Conservation (phyloP, 352 stramenopile species). For the Globisporangium paddicum region DNA sequence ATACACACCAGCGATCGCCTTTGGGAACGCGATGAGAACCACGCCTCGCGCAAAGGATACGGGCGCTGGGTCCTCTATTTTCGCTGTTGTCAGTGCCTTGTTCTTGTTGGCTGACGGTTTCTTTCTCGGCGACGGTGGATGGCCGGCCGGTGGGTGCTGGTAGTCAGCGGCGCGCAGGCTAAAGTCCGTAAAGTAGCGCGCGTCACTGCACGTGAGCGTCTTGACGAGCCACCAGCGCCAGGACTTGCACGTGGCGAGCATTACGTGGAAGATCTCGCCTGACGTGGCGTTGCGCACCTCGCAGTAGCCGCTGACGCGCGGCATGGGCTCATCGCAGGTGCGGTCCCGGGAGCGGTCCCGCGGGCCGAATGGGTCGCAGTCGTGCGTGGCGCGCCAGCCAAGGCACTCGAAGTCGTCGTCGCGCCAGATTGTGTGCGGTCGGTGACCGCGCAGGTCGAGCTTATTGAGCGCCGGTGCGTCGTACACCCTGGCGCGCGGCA, state of each 20-base stretch:
- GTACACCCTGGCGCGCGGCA: slow-evolving; percentile 29
- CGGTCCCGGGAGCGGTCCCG: slow-evolving; percentile 39
- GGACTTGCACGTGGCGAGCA: slow-evolving; percentile 70
- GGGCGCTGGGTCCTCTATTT: neutral
- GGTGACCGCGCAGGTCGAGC: slow-evolving; percentile 33
- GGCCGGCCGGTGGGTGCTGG: slow-evolving; percentile 21
- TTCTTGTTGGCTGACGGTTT: neutral
- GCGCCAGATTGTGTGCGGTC: slow-evolving; percentile 32
- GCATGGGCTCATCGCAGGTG: slow-evolving; percentile 35
- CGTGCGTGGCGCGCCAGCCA: slow-evolving; percentile 60
- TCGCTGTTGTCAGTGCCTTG: slow-evolving; percentile 6
- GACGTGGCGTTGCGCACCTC: slow-evolving; percentile 65
- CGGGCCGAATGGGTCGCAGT: slow-evolving; percentile 54
- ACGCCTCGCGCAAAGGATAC: slow-evolving; percentile 35
- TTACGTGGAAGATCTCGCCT: slow-evolving; percentile 45
- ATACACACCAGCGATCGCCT: slow-evolving; percentile 63
- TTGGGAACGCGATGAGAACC: slow-evolving; percentile 68
- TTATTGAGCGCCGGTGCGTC: slow-evolving; percentile 36
- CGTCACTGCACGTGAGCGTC: slow-evolving; percentile 56
- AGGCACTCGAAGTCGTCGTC: slow-evolving; percentile 71
- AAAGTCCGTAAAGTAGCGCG: slow-evolving; percentile 61
- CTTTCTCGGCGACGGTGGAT: neutral
- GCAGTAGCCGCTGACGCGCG: slow-evolving; percentile 57
- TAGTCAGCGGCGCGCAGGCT: slow-evolving; percentile 46
- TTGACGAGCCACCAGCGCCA: slow-evolving; percentile 56